Evolutionary conservation across 257 asterid genomes (phyloP), one percentile per base, ranked within the genome.

Genomic region (Solanum rostratum): DNA sequence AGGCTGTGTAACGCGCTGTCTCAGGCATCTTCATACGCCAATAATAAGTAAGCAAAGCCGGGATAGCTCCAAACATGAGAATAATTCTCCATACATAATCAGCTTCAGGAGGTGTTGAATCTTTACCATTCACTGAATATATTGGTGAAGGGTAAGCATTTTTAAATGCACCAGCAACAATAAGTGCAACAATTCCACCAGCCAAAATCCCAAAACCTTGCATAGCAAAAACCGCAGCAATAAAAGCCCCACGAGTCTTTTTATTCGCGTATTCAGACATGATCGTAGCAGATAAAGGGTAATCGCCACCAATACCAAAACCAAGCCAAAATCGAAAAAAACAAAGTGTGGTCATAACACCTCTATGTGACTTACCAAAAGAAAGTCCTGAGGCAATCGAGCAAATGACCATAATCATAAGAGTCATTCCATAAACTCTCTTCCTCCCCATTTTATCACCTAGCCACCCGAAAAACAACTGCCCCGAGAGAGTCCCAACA

Each of bases 21-120:
- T 92, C 95, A 1, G 95, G 95, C 95, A 92, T 92, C 84, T 92
- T 92, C 95, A 92, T 89, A 3, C 93, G 91, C 95, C 95, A 92
- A 50, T 92, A 92, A 85, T 90, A 92, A 0, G 95, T 92, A 0
- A 89, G 66, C 33, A 89, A 89, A 0, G 93, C 94, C 2, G 94
- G 94, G n/a, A 90, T 30, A 0, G 94, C 92, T 8, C 93, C 95
- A 49, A 92, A 89, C 91, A 92, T 92, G 2, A 92, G 8, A 2
- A 91, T 87, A 4, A 89, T 50, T 5, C 92, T 90, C 93, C 92
- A 91, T 0, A 68, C 86, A 9, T 41, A 87, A 37, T 91, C 92
- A 16, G 93, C 90, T 19, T 91, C 63, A 1, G 88, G 86, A 16
- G 85, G 86, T 0, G 90, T 85, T 0, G 93, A 91, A 2, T 73